Base-by-base conservation (phyloP, 352 stramenopile genomes). In the Phytopythium helicoides region DNA sequence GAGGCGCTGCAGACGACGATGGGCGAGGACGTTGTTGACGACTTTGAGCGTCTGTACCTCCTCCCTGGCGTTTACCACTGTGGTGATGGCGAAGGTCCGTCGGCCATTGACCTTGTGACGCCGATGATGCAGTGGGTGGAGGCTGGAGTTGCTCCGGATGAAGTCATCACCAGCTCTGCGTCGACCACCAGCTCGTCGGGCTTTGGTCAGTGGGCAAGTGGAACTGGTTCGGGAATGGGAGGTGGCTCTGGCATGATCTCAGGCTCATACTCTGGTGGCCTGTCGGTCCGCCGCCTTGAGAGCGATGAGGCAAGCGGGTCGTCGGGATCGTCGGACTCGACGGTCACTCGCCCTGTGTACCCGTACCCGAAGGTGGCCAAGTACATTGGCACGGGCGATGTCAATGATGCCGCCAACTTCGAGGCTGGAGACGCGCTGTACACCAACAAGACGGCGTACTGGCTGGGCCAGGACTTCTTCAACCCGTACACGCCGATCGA, bases 51-150 rank as follows among this genome's bases (percentile, higher is more conserved):
- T 6, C 41, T 73, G 16, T 76, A 73, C 44, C 40, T 76, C 12
- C 55, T 76, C 37, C 63, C 67, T 23, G 63, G 63, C 7, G 64
- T 73, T 14, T 60, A 68, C 47, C 68, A 77, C 48, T 73, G 64
- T 37, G 56, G 64, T 28, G 45, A n/a, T 15, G 68, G 64, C 6
- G 56, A 78, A 9, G 68, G 68, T 16, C 66, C 68, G 58, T 56
- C 68, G 8, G 48, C 58, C 0, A 58, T 70, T 12, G 61, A 78
- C n/a, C 49, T 78, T 5, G 42, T 78, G 18, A 67, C 58, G 19
- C 58, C 68, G 16, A 53, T 78, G 46, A 47, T 74, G n/a, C 26
- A 74, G 28, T 71, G 62, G 64, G 62, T 75, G n/a, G 59, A 79
- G 49, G 38, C 55, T 47, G 57, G 54, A 16, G 47, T 33, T 0